These are phyloP conservation scores for Neofusicoccum sp. DNA, from an alignment of 2,329 filamentous ascomycete species.

Conservation along the genomic window DNA sequence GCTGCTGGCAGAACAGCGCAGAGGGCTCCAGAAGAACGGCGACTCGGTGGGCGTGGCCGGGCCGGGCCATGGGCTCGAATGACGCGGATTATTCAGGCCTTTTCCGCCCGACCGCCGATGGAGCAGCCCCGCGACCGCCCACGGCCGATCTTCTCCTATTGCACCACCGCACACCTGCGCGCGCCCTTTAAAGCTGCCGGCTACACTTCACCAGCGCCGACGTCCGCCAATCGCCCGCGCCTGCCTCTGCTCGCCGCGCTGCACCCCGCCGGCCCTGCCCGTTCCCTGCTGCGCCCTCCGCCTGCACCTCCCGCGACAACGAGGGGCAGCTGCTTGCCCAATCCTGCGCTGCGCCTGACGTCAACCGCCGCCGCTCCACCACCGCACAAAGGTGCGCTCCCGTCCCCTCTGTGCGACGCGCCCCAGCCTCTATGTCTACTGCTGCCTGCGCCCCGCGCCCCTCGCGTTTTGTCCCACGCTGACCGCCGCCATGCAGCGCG, in stretches of 20 bases:
- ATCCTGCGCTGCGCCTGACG: constrained; percentile 6
- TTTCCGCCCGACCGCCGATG: not conserved
- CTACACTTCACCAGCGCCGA: not conserved
- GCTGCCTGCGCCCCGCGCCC: not conserved
- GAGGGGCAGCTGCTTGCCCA: not conserved
- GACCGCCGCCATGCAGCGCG: not conserved
- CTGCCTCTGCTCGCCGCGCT: not conserved
- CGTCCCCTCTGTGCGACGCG: not conserved
- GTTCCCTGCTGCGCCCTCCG: not conserved
- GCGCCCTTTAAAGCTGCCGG: not conserved
- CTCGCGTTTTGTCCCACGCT: not conserved
- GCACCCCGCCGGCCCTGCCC: not conserved
- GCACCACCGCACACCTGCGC: not conserved
- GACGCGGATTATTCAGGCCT: constrained; percentile 6
- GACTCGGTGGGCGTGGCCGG: not conserved
- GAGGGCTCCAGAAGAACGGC: constrained; percentile 6
- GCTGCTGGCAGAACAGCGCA: constrained; percentile 8
- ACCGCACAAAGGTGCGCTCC: not conserved
- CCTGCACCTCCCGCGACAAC: not conserved
- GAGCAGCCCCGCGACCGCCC: not conserved
- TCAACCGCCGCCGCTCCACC: constrained; percentile 10
- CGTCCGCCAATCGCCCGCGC: not conserved
- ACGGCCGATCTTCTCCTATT: constrained; percentile 12
- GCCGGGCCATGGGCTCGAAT: not conserved
- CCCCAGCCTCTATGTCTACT: not conserved